Evolutionary conservation across 108 stramenopile genomes (phyloP).

Genomic region (Cafeteria roenbergensis): DNA sequence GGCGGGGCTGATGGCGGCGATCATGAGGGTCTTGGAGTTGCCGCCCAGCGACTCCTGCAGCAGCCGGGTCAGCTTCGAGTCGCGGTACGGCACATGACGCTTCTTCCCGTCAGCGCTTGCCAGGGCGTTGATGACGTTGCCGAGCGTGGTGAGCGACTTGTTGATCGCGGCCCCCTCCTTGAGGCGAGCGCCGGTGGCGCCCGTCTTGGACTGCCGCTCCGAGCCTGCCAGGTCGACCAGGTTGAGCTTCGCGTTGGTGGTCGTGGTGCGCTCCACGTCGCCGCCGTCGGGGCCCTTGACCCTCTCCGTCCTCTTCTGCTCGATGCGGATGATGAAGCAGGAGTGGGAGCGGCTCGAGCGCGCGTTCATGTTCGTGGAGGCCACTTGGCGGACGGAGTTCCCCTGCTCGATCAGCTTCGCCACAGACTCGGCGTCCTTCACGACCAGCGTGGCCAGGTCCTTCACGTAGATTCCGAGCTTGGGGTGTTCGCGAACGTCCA

Average conservation of each 20-base stretch:
- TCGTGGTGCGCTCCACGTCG: not conserved
- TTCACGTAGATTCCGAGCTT: constrained; percentile 79
- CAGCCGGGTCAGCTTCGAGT: constrained; percentile 47
- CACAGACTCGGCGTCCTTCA: constrained; percentile 60
- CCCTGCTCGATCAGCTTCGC: constrained; percentile 58
- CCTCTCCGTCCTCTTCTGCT: constrained; percentile 28
- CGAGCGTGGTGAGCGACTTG: constrained; percentile 41
- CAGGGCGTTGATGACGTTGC: constrained; percentile 47
- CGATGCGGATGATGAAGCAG: constrained; percentile 56
- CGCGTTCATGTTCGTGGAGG: constrained; percentile 49
- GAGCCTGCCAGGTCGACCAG: constrained; percentile 42
- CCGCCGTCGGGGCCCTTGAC: not conserved
- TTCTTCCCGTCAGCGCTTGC: constrained; percentile 35
- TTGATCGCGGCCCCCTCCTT: constrained; percentile 56
- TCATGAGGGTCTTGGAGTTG: constrained; percentile 46
- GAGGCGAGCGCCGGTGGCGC: constrained; percentile 39
- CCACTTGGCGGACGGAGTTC: constrained; percentile 48
- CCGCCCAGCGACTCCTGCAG: constrained; percentile 44
- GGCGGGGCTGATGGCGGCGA: constrained; percentile 47
- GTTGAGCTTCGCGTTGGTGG: constrained; percentile 22
- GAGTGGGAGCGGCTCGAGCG: constrained; percentile 38
- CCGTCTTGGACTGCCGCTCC: constrained; percentile 43
- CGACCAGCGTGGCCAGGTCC: constrained; percentile 53
- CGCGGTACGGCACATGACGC: constrained; percentile 42
- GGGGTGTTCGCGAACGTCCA: constrained; percentile 77